Conservation (phyloP, 108 stramenopile genomes). For the Nannochloropsis gaditana region DNA sequence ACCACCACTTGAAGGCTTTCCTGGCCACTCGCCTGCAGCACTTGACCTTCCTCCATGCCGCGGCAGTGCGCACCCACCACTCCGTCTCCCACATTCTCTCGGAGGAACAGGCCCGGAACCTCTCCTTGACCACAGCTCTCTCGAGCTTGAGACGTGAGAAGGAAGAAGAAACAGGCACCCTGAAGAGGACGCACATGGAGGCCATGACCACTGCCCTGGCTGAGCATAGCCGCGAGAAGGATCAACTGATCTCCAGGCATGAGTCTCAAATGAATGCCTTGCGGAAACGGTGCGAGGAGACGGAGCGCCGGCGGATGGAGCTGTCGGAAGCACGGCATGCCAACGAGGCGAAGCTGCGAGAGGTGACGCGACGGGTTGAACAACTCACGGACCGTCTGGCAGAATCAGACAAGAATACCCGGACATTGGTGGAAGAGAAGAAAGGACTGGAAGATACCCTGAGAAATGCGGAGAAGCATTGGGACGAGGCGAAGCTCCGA, state of each 20-base stretch:
- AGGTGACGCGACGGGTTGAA: conserved; percentile 28
- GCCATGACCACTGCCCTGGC: not conserved
- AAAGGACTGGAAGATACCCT: conserved; percentile 34
- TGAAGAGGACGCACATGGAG: not conserved
- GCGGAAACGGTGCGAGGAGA: conserved; percentile 25
- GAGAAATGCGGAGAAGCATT: conserved; percentile 32
- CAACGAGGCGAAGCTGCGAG: conserved; percentile 47
- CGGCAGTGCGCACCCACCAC: not conserved
- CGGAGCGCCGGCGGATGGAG: conserved; percentile 41
- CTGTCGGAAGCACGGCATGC: conserved; percentile 32
- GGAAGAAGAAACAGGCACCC: conserved; percentile 8
- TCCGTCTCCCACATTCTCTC: not conserved
- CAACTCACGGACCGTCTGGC: conserved; percentile 33
- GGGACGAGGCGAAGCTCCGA: not conserved
- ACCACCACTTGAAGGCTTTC: conserved; percentile 49
- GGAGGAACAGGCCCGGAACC: not conserved
- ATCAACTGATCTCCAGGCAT: conserved; percentile 3
- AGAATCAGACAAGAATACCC: conserved; percentile 17
- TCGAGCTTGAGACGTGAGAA: conserved; percentile 27
- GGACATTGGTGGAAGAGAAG: conserved; percentile 40
- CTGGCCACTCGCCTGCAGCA: conserved; percentile 55
- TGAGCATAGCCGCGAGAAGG: not conserved
- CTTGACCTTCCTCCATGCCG: not conserved
- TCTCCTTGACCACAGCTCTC: not conserved
- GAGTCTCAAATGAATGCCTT: conserved; percentile 21